A percentile compares a stretch with the other conserved stretches of the same genome.
These are phyloP conservation scores for Drosera spatulata DNA, from an alignment of 179 eudicot species.

Conservation along the genomic window DNA sequence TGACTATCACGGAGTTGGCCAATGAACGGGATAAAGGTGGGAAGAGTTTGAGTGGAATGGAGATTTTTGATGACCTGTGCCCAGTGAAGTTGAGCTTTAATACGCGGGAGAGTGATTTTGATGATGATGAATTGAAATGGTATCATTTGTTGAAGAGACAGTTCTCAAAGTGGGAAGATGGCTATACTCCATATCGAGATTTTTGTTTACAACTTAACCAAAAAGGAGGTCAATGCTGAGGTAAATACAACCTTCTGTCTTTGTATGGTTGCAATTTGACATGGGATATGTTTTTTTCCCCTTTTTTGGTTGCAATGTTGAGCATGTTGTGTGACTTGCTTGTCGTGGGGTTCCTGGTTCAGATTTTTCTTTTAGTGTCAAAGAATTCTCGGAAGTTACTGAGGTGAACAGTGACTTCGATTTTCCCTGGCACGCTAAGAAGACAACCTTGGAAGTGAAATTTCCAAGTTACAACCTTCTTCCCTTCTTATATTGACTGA, in stretches of 20 bases:
- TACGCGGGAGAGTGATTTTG: constrained; percentile 11
- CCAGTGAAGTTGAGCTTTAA: constrained; percentile 30
- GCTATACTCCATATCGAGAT: constrained; percentile 10
- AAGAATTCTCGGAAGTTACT: too few species aligned
- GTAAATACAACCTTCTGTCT: background rate
- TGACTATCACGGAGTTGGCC: constrained; percentile 10
- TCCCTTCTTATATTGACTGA: too few species aligned
- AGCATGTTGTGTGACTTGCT: too few species aligned
- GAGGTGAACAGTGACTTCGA: too few species aligned
- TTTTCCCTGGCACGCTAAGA: too few species aligned
- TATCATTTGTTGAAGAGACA: constrained; percentile 13
- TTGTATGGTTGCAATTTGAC: too few species aligned
- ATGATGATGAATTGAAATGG: constrained; percentile 11
- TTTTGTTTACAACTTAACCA: constrained; percentile 4
- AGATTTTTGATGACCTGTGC: constrained; percentile 24
- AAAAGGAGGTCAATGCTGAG: background rate
- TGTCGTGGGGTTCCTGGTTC: too few species aligned
- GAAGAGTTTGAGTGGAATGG: constrained; percentile 13
- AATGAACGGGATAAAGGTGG: background rate
- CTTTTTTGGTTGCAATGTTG: too few species aligned
- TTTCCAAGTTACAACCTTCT: too few species aligned
- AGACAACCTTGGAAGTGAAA: too few species aligned
- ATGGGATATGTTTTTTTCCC: too few species aligned
- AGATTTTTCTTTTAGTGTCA: too few species aligned
- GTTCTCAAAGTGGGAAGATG: constrained; percentile 13